Conservation (phyloP, 2,329 filamentous ascomycete genomes). For the Arthrinium phaeospermum region DNA sequence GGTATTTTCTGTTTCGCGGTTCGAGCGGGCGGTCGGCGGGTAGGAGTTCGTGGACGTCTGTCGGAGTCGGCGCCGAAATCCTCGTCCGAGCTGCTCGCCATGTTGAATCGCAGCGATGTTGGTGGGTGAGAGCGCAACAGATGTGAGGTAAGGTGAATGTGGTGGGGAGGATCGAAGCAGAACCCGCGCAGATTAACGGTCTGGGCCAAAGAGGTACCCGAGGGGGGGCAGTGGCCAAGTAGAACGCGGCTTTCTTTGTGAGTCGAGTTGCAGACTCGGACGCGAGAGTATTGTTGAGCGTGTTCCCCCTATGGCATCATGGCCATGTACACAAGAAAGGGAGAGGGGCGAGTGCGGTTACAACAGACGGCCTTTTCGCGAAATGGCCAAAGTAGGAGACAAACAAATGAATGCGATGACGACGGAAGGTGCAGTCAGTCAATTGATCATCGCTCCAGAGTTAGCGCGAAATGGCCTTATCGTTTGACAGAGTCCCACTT, state of each 20-base stretch:
- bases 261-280: not conserved
- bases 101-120: not conserved
- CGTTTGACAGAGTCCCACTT: not conserved
- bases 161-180: not conserved
- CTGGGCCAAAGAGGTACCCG: not conserved
- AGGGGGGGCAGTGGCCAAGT: not conserved
- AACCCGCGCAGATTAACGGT: not conserved
- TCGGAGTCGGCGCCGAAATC: constrained; percentile 24
- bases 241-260: not conserved
- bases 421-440: constrained; percentile 16
- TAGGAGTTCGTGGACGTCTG: constrained; percentile 25
- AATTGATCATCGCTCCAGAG: constrained; percentile 17
- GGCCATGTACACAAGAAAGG: not conserved
- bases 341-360: not conserved
- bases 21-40: constrained; percentile 35
- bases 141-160: not conserved
- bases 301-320: not conserved
- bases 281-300: not conserved
- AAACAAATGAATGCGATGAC: constrained; percentile 7
- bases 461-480: constrained; percentile 2
- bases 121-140: not conserved
- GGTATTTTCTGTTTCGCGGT: constrained; percentile 38
- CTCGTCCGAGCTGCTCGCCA: constrained; percentile 21
- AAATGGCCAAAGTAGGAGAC: not conserved
- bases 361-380: not conserved